phyloP scores from a whole-genome alignment of 2,329 filamentous ascomycete genomes.

The Cladosporium sp. region DNA sequence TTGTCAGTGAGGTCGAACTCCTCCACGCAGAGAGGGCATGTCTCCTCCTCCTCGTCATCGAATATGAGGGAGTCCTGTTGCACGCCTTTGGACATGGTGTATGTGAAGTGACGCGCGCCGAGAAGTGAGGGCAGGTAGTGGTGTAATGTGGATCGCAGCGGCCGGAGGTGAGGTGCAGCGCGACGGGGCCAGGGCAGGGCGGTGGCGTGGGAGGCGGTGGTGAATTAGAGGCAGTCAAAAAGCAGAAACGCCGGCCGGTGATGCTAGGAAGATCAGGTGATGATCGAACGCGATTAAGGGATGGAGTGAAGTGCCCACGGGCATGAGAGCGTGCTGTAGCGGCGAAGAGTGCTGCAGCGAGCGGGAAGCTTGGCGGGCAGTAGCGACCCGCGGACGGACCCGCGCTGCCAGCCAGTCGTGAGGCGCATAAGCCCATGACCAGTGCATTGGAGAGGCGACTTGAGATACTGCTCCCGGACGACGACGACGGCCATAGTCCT shows the following conservation, averaged over 20 bases:
- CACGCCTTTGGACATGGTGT: slow-evolving; percentile 43
- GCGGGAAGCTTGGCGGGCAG: not conserved
- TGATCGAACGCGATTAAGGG: slow-evolving; percentile 6
- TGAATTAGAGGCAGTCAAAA: slow-evolving; percentile 3
- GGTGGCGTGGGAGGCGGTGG: not conserved
- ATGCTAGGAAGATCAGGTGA: slow-evolving; percentile 7
- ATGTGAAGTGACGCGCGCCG: slow-evolving; percentile 3
- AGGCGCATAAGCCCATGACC: slow-evolving; percentile 5
- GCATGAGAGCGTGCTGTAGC: not conserved
- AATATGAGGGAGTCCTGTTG: slow-evolving; percentile 52
- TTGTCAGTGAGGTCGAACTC: slow-evolving; percentile 97
- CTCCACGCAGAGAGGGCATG: slow-evolving; percentile 93
- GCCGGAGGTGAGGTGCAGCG: slow-evolving; percentile 5
- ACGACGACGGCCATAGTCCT: not conserved
- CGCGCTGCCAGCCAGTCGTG: slow-evolving; percentile 1
- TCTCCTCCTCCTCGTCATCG: slow-evolving; percentile 49
- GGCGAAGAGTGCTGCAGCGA: not conserved
- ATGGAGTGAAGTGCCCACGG: slow-evolving; percentile 5
- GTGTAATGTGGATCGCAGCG: not conserved
- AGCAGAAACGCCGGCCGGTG: slow-evolving; percentile 13
- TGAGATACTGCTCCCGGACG: not conserved
- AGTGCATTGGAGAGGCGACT: slow-evolving; percentile 1
- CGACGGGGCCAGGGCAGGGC: not conserved
- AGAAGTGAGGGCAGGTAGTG: not conserved
- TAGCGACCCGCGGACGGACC: not conserved